These are phyloP conservation scores for Ceratocystis colombiana DNA, from an alignment of 2,329 filamentous ascomycete genomes.

Conservation along the genomic window DNA sequence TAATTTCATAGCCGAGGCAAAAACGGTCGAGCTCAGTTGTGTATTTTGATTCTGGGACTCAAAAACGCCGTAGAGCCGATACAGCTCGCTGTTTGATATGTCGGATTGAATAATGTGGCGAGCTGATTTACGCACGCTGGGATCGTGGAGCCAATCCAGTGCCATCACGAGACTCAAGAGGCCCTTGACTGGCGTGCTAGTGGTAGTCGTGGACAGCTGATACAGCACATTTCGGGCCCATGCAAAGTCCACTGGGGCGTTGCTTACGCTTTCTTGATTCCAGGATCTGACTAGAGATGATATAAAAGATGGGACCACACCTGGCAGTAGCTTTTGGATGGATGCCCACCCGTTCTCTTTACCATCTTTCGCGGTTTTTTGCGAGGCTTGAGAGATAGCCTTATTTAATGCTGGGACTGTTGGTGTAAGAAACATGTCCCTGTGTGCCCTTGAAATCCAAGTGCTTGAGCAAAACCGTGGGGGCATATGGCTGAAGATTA, in stretches of 20 bases:
- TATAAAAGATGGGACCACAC: conserved; percentile 15
- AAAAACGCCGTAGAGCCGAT: conserved; percentile 68
- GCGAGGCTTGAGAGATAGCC: neutral
- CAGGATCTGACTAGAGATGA: neutral
- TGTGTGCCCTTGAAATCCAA: conserved; percentile 33
- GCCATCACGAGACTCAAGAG: conserved; percentile 63
- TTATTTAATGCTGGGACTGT: conserved; percentile 29
- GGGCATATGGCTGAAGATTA: conserved; percentile 53
- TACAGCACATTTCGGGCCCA: conserved; percentile 48
- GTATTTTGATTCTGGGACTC: conserved; percentile 51
- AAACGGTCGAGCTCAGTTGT: conserved; percentile 52
- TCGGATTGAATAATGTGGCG: conserved; percentile 63
- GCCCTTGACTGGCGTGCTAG: conserved; percentile 24
- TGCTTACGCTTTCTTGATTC: neutral
- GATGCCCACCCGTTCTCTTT: conserved; percentile 3
- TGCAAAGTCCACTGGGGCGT: conserved; percentile 32
- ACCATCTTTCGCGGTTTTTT: neutral
- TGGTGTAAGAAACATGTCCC: conserved; percentile 43
- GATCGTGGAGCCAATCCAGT: conserved; percentile 50
- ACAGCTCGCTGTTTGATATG: conserved; percentile 55
- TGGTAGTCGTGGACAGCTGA: conserved; percentile 43
- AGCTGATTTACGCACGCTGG: conserved; percentile 55
- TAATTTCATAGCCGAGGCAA: conserved; percentile 44
- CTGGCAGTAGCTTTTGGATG: conserved; percentile 6
- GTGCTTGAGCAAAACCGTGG: conserved; percentile 26